These are phyloP conservation scores for Globisporangium sylvaticum DNA, from an alignment of 352 stramenopile genomes.

Conservation along the genomic window DNA sequence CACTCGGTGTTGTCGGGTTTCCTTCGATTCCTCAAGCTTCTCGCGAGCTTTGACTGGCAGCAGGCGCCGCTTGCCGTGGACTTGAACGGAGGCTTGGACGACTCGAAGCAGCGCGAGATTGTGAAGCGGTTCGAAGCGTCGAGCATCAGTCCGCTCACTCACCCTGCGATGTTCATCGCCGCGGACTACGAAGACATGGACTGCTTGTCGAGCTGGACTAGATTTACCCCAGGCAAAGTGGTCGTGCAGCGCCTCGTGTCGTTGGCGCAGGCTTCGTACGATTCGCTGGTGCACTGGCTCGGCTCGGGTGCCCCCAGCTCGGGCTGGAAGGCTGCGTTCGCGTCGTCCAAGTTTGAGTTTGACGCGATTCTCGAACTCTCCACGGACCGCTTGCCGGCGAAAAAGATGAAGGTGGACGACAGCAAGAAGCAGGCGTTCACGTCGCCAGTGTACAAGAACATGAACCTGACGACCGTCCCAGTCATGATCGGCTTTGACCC, in stretches of 20 bases:
- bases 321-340: slow-evolving; percentile 68
- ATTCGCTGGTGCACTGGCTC: slow-evolving; percentile 57
- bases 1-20: slow-evolving; percentile 81
- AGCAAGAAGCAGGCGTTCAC: slow-evolving; percentile 72
- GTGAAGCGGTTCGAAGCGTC: slow-evolving; percentile 77
- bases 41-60: slow-evolving; percentile 74
- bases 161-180: slow-evolving; percentile 77
- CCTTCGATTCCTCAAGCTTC: slow-evolving; percentile 67
- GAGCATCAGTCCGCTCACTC: slow-evolving; percentile 39
- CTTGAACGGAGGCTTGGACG: slow-evolving; percentile 53
- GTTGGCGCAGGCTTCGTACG: slow-evolving; percentile 56
- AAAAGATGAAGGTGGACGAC: slow-evolving; percentile 49
- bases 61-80: slow-evolving; percentile 71
- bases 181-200: slow-evolving; percentile 78
- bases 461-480: slow-evolving; percentile 57
- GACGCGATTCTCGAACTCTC: slow-evolving; percentile 56
- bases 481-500: slow-evolving; percentile 77
- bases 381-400: slow-evolving; percentile 51
- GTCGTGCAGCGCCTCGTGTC: slow-evolving; percentile 62
- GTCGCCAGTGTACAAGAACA: slow-evolving; percentile 84
- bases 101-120: slow-evolving; percentile 64
- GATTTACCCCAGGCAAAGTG: slow-evolving; percentile 54
- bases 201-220: slow-evolving; percentile 80
- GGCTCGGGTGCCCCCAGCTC: slow-evolving; percentile 38
- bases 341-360: slow-evolving; percentile 51